Conservation (phyloP, 2,329 filamentous ascomycete species). For the Capronia epimyces region DNA sequence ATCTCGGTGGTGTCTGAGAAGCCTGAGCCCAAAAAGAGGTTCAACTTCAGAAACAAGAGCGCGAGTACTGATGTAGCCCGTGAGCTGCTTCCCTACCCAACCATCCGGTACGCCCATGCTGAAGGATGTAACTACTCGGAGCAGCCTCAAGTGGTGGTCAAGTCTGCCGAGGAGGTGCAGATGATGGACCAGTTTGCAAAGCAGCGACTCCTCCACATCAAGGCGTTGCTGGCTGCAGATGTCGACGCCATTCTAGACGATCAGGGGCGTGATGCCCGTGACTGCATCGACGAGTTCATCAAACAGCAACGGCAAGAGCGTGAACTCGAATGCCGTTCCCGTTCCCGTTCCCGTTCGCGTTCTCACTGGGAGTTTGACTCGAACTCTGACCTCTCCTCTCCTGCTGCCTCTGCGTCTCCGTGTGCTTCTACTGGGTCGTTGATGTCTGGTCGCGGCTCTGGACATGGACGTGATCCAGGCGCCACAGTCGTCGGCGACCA, state of each 20-base stretch:
- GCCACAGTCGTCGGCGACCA: too few relatives aligned
- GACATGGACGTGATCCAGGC: background rate
- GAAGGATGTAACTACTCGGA: constrained; percentile 11
- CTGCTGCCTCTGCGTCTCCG: too few relatives aligned
- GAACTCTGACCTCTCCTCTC: too few relatives aligned
- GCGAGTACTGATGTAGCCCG: background rate
- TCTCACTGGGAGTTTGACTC: background rate
- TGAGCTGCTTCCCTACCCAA: constrained; percentile 1
- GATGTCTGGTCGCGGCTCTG: background rate
- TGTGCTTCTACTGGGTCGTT: too few relatives aligned
- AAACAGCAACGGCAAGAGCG: background rate
- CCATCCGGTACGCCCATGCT: constrained; percentile 13
- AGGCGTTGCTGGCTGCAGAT: constrained; percentile 3
- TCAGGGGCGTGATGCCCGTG: background rate
- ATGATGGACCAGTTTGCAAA: constrained; percentile 11
- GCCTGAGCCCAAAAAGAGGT: too few relatives aligned
- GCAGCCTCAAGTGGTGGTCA: constrained; percentile 11
- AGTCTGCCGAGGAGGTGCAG: constrained; percentile 1
- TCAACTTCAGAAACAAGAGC: background rate
- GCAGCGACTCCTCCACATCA: constrained; percentile 6
- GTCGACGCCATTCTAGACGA: background rate
- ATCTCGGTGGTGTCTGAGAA: constrained; percentile 1
- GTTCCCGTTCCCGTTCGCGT: too few relatives aligned
- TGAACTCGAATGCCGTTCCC: too few relatives aligned
- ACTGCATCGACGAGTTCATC: background rate